Evolutionary conservation across 148 eudicot genomes (phyloP).

Genomic region (Polygonum maritimum): DNA sequence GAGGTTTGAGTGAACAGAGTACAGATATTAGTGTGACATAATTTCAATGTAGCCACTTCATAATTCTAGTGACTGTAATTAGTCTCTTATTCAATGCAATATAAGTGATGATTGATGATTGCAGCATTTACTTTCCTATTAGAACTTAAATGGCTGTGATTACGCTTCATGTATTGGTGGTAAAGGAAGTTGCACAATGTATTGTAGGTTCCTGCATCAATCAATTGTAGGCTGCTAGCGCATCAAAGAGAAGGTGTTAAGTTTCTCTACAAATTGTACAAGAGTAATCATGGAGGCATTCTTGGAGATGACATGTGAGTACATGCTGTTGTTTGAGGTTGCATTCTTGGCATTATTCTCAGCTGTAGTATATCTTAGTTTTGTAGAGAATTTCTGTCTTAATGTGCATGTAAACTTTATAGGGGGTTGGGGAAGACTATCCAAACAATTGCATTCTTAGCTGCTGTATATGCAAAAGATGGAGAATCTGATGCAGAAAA

Average conservation of each 20-base stretch:
- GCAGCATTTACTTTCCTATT: no score
- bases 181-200: background rate
- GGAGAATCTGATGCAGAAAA: constrained; percentile 27
- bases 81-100: no score
- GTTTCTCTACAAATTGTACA: constrained; percentile 71
- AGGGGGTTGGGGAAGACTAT: constrained; percentile 99
- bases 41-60: background rate
- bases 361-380: background rate
- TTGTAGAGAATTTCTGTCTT: background rate
- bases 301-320: constrained; percentile 99
- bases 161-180: background rate
- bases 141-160: background rate
- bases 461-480: constrained; percentile 83
- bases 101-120: background rate
- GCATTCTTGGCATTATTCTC: background rate
- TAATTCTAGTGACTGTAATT: no score
- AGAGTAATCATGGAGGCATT: constrained; percentile 83
- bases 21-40: background rate
- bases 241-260: constrained; percentile 85
- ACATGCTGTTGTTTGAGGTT: background rate
- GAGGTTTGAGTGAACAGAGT: background rate
- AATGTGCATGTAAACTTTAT: background rate
- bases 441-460: constrained; percentile 91
- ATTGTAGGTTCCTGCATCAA: constrained; percentile 82
- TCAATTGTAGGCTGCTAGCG: constrained; percentile 82